phyloP scores from a whole-genome alignment of 2,329 filamentous ascomycete genomes.

The Myrmaecium sp. region DNA sequence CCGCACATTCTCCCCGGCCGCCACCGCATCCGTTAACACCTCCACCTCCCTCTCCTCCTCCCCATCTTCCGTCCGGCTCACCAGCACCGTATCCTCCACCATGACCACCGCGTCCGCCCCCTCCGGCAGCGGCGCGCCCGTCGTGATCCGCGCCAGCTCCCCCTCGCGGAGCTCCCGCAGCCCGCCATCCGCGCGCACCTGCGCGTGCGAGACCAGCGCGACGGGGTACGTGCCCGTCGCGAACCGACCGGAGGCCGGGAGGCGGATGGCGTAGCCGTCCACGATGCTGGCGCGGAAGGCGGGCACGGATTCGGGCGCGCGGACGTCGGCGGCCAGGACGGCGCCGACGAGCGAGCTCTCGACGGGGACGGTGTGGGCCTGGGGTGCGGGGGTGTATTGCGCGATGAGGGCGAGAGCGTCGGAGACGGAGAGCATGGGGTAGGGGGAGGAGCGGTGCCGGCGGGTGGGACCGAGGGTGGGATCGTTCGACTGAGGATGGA shows the following conservation, averaged over 20 bases:
- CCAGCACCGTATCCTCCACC: slow-evolving; percentile 83
- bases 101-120: slow-evolving; percentile 87
- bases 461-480: slow-evolving; percentile 43
- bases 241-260: slow-evolving; percentile 23
- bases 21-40: slow-evolving; percentile 62
- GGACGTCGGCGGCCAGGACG: slow-evolving; percentile 70
- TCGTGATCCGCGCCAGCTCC: slow-evolving; percentile 79
- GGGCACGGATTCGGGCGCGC: slow-evolving; percentile 66
- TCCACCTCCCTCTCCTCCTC: slow-evolving; percentile 77
- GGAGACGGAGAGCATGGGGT: slow-evolving; percentile 75
- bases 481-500: slow-evolving; percentile 41
- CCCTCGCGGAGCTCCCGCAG: slow-evolving; percentile 49
- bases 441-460: slow-evolving; percentile 72
- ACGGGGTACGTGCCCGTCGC: slow-evolving; percentile 73
- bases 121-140: slow-evolving; percentile 75
- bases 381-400: slow-evolving; percentile 52
- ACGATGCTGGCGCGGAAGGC: slow-evolving; percentile 94
- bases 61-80: slow-evolving; percentile 58
- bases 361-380: slow-evolving; percentile 41
- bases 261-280: slow-evolving; percentile 63
- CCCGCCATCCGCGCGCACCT: slow-evolving; percentile 53
- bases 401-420: slow-evolving; percentile 60
- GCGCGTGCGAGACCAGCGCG: slow-evolving; percentile 69
- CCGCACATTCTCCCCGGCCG: slow-evolving; percentile 70
- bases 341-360: slow-evolving; percentile 51